Conservation (phyloP, 805 yeast species). For the Saccharomycopsis sp. region DNA sequence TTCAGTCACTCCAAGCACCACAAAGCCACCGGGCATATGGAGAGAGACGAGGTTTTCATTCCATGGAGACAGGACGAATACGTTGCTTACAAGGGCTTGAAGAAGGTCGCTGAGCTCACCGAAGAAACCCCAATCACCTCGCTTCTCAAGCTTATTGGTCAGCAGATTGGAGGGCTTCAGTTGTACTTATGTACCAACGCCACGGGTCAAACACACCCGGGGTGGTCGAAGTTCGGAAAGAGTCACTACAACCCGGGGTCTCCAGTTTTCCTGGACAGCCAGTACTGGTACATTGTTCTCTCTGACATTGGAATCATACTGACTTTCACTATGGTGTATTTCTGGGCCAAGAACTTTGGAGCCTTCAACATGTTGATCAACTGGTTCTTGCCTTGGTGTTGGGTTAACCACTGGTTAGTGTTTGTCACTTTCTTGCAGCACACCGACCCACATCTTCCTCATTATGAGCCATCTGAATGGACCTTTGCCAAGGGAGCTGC, state of each 20-base stretch:
- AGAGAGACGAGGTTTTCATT: constrained; percentile 53
- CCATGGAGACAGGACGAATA: constrained; percentile 47
- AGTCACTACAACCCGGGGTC: constrained; percentile 51
- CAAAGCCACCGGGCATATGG: constrained; percentile 55
- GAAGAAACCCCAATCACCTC: constrained; percentile 52
- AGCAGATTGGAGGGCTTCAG: constrained; percentile 52
- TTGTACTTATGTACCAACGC: constrained; percentile 45
- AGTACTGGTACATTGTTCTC: constrained; percentile 48
- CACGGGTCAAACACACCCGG: constrained; percentile 47
- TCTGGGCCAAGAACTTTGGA: constrained; percentile 45
- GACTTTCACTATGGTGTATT: constrained; percentile 40
- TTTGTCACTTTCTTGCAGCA: constrained; percentile 58
- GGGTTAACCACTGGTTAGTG: constrained; percentile 62
- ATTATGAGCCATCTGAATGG: constrained; percentile 51
- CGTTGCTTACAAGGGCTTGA: constrained; percentile 29
- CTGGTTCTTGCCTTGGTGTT: constrained; percentile 53
- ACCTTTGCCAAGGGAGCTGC: constrained; percentile 63
- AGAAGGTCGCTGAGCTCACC: constrained; percentile 37
- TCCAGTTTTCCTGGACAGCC: constrained; percentile 47
- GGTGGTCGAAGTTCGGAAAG: constrained; percentile 35
- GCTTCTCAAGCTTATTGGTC: constrained; percentile 38
- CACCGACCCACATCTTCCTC: constrained; percentile 54
- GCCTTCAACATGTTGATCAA: constrained; percentile 43
- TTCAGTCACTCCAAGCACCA: constrained; percentile 55
- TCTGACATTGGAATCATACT: constrained; percentile 50